Evolutionary conservation across 1,139 yeast genomes (phyloP).

Genomic region (Suhomyces bokatorum): DNA sequence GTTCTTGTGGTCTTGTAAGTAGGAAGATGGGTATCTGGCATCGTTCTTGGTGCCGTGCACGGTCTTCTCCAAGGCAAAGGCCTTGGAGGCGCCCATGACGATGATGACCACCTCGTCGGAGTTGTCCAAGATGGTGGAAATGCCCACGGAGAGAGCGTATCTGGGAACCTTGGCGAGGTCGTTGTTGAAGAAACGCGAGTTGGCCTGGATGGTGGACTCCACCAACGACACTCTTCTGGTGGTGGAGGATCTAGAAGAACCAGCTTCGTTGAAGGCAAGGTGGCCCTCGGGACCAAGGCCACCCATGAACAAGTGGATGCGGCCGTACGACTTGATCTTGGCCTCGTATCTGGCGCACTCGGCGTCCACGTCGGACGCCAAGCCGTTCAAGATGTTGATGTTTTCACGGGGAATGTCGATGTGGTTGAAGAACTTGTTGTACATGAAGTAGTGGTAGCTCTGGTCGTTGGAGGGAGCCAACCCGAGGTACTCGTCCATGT

Average conservation of each 20-base stretch:
- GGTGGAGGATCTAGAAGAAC: conserved; percentile 47
- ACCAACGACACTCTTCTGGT: conserved; percentile 56
- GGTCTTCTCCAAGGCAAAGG: conserved; percentile 47
- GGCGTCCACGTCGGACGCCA: conserved; percentile 43
- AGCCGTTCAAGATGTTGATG: conserved; percentile 58
- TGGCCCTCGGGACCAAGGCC: conserved; percentile 70
- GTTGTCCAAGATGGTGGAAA: conserved; percentile 60
- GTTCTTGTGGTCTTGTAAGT: conserved; percentile 47
- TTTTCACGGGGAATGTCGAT: conserved; percentile 56
- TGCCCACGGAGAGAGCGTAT: conserved; percentile 58
- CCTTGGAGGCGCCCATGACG: conserved; percentile 48
- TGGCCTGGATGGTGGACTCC: conserved; percentile 55
- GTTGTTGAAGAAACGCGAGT: conserved; percentile 54
- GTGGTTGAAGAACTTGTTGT: conserved; percentile 58
- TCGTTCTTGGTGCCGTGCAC: conserved; percentile 38
- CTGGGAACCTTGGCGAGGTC: conserved; percentile 52
- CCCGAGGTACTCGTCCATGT: conserved; percentile 64
- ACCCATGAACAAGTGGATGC: conserved; percentile 58
- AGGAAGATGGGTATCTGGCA: conserved; percentile 46
- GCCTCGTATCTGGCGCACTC: conserved; percentile 56
- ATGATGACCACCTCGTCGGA: conserved; percentile 54
- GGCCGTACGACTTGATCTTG: conserved; percentile 50
- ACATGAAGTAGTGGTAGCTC: conserved; percentile 64
- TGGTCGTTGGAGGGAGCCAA: conserved; percentile 50
- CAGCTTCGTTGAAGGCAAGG: conserved; percentile 64